A percentile compares a stretch with the other conserved stretches of the same genome.
Evolutionary conservation across 371 early-diverging fungal species (phyloP).

Genomic region (Apophysomyces sp.): DNA sequence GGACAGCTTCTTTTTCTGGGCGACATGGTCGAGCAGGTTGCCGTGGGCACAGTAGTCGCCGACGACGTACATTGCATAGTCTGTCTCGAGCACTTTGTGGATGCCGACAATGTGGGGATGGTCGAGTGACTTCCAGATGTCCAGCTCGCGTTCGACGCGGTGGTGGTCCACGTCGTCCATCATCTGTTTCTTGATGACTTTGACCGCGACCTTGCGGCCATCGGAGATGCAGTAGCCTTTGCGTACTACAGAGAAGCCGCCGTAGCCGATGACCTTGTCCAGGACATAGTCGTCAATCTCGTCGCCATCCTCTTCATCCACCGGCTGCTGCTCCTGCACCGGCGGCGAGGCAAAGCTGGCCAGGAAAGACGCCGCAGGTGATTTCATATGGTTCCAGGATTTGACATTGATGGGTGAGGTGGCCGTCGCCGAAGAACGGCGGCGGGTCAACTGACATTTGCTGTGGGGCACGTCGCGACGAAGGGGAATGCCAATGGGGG

Average conservation of each 20-base stretch:
- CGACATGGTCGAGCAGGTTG: conserved; percentile 38
- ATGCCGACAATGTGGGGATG: conserved; percentile 71
- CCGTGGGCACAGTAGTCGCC: conserved; percentile 69
- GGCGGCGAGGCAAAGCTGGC: conserved; percentile 49
- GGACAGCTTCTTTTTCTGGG: conserved; percentile 15
- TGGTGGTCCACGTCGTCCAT: conserved; percentile 8
- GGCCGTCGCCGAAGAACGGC: conserved; percentile 9
- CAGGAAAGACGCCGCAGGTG: conserved; percentile 65
- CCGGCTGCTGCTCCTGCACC: conserved; percentile 2
- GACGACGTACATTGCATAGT: conserved; percentile 66
- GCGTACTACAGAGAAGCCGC: conserved; percentile 69
- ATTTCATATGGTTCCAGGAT: conserved; percentile 48
- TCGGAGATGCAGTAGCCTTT: conserved; percentile 45
- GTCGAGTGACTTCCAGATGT: conserved; percentile 69
- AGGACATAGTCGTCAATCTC: conserved; percentile 67
- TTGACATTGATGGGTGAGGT: conserved; percentile 28
- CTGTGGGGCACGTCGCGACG: conserved; percentile 7
- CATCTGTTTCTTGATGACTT: conserved; percentile 44
- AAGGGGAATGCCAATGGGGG: background rate
- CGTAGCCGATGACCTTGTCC: conserved; percentile 58
- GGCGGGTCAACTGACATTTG: conserved; percentile 16
- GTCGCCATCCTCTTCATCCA: conserved; percentile 55
- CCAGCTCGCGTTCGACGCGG: conserved; percentile 53
- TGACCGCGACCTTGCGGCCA: conserved; percentile 52
- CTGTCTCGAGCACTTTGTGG: conserved; percentile 61